phyloP scores from a whole-genome alignment of 2,329 filamentous ascomycete species.

The Scedosporium aurantiacum region DNA sequence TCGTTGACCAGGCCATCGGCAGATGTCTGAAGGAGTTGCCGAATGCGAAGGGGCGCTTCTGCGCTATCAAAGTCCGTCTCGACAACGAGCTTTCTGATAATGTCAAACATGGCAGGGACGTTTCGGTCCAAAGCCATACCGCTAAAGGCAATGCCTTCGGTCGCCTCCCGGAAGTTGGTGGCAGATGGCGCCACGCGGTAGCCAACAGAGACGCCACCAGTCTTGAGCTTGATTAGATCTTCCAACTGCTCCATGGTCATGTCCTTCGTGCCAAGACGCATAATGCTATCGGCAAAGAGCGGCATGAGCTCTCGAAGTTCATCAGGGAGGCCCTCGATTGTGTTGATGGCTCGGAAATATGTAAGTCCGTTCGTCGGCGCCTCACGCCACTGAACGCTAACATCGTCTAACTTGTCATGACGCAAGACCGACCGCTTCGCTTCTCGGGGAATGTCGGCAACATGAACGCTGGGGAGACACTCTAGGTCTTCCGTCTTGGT shows the following conservation, averaged over 20 bases:
- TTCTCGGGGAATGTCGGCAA: slow-evolving; percentile 75
- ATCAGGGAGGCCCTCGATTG: slow-evolving; percentile 66
- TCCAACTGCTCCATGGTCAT: slow-evolving; percentile 92
- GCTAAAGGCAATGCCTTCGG: slow-evolving; percentile 73
- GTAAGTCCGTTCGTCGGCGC: slow-evolving; percentile 91
- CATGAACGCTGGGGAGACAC: slow-evolving; percentile 77
- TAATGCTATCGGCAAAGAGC: slow-evolving; percentile 82
- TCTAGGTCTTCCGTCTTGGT: slow-evolving; percentile 76
- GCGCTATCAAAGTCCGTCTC: slow-evolving; percentile 86
- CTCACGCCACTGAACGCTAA: slow-evolving; percentile 79
- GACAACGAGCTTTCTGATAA: slow-evolving; percentile 66
- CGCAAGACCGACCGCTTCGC: slow-evolving; percentile 51
- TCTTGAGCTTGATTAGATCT: slow-evolving; percentile 91
- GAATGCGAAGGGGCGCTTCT: slow-evolving; percentile 69
- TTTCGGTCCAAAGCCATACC: slow-evolving; percentile 87
- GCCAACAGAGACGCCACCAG: slow-evolving; percentile 75
- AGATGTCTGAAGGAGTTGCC: slow-evolving; percentile 75
- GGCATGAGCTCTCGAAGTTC: slow-evolving; percentile 78
- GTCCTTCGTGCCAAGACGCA: slow-evolving; percentile 81
- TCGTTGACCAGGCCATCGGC: slow-evolving; percentile 85
- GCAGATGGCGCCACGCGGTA: slow-evolving; percentile 78
- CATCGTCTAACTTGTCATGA: slow-evolving; percentile 54
- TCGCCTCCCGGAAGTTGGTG: slow-evolving; percentile 54
- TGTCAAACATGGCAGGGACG: slow-evolving; percentile 79
- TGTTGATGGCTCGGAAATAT: slow-evolving; percentile 85